phyloP scores from a whole-genome alignment of 2,329 filamentous ascomycete species.

The Boeremia exigua region DNA sequence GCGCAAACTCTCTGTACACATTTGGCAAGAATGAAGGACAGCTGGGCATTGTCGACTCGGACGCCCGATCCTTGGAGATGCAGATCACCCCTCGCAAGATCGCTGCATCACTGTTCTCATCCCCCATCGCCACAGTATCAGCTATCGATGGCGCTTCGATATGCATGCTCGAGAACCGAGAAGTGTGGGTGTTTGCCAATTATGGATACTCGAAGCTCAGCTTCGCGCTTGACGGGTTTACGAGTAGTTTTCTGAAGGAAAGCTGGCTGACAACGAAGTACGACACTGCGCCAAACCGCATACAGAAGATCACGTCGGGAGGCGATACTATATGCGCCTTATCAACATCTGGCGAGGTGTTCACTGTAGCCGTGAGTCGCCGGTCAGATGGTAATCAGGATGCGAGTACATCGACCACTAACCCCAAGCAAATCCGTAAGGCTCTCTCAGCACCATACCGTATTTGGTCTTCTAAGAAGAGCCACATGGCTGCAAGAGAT shows the following conservation, averaged over 20 bases:
- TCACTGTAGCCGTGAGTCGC: slow-evolving; percentile 78
- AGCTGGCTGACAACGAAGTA: slow-evolving; percentile 71
- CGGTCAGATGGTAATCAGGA: slow-evolving; percentile 66
- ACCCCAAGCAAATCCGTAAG: slow-evolving; percentile 86
- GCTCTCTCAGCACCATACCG: slow-evolving; percentile 79
- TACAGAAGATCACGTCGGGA: slow-evolving; percentile 79
- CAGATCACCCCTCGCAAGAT: slow-evolving; percentile 85
- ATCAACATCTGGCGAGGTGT: slow-evolving; percentile 84
- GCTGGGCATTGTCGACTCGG: slow-evolving; percentile 90
- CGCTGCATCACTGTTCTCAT: slow-evolving; percentile 79
- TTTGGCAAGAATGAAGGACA: slow-evolving; percentile 97
- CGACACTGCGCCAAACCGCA: slow-evolving; percentile 69
- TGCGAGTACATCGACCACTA: slow-evolving; percentile 78
- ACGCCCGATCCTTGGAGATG: slow-evolving; percentile 87
- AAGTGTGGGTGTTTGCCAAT: slow-evolving; percentile 92
- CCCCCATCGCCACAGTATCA: slow-evolving; percentile 76
- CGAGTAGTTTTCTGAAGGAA: slow-evolving; percentile 71
- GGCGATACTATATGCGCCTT: slow-evolving; percentile 92
- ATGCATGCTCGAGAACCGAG: slow-evolving; percentile 82
- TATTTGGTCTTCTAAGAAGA: slow-evolving; percentile 88
- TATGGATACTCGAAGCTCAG: slow-evolving; percentile 93
- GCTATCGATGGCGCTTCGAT: slow-evolving; percentile 91
- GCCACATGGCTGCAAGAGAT: slow-evolving; percentile 81
- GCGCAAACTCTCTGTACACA: slow-evolving; percentile 79
- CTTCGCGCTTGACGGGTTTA: slow-evolving; percentile 78